Percentiles rank a stretch among this genome's conserved stretches.
Evolutionary conservation across 192 early-diverging fungal species (phyloP).

Genomic region (Neocallimastix lanati): DNA sequence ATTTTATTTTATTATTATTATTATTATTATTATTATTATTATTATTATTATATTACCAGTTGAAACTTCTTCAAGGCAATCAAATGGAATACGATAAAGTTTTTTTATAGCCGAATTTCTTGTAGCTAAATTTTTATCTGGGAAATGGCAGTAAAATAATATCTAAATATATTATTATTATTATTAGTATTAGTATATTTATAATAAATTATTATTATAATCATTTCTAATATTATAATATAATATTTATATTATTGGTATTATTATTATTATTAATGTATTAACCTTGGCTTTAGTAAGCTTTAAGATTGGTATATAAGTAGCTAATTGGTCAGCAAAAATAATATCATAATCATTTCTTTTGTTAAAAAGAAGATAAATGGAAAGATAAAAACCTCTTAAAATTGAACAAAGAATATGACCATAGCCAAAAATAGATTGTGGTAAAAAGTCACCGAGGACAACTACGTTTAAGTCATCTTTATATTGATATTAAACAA

Average conservation of each 20-base stretch:
- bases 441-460: conserved; percentile 55
- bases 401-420: conserved; percentile 70
- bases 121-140: conserved; percentile 62
- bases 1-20: too few species aligned
- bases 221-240: too few species aligned
- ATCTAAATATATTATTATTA: conserved; percentile 13
- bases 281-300: conserved; percentile 35
- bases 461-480: conserved; percentile 61
- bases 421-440: conserved; percentile 45
- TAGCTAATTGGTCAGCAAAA: conserved; percentile 77
- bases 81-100: conserved; percentile 64
- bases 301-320: conserved; percentile 62
- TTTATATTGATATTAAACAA: too few species aligned
- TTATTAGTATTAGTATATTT: not conserved
- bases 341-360: conserved; percentile 43
- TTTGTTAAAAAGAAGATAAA: conserved; percentile 19
- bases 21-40: too few species aligned
- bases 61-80: conserved; percentile 66
- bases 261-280: not conserved
- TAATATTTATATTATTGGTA: too few species aligned
- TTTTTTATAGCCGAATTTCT: conserved; percentile 37
- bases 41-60: conserved; percentile 58
- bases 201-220: too few species aligned
- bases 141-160: conserved; percentile 93
- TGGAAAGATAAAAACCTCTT: conserved; percentile 46